Conservation (phyloP, 495 filamentous ascomycete genomes). For the Usnea hakonensis region DNA sequence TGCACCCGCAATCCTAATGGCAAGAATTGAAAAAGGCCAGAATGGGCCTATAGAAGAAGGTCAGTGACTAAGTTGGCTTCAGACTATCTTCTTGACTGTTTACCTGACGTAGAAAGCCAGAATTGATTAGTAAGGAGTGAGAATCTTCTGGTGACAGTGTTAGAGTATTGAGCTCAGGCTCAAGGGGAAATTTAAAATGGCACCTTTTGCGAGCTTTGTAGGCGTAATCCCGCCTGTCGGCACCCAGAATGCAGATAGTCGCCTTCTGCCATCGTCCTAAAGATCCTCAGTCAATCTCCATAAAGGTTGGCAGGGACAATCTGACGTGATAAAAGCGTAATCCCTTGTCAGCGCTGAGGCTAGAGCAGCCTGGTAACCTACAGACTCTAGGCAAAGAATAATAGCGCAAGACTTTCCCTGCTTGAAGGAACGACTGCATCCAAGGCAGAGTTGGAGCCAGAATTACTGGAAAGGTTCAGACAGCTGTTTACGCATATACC, state of each 20-base stretch:
- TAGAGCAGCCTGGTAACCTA: neutral
- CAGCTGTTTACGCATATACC: neutral
- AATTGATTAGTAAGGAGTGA: constrained; percentile 65
- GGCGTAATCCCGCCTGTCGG: constrained; percentile 25
- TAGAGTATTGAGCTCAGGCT: neutral
- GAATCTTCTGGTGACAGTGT: constrained; percentile 46
- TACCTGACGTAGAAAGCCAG: constrained; percentile 72
- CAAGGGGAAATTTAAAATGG: neutral
- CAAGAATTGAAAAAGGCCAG: constrained; percentile 88
- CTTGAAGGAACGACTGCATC: constrained; percentile 5
- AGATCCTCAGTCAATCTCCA: neutral
- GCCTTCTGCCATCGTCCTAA: constrained; percentile 24
- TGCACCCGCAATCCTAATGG: constrained; percentile 86
- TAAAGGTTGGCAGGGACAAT: neutral
- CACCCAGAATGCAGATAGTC: constrained; percentile 23
- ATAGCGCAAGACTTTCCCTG: neutral
- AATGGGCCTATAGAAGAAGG: constrained; percentile 51
- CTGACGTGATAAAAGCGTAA: constrained; percentile 14
- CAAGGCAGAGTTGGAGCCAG: neutral
- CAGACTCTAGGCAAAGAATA: neutral
- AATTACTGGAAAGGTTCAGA: too few species aligned
- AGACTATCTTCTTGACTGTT: neutral
- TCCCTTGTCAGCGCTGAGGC: too few species aligned
- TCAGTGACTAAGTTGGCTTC: neutral
- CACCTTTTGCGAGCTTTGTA: constrained; percentile 3